These are phyloP conservation scores for Phytophthora hybrid DNA, from an alignment of 352 stramenopile genomes.

Conservation along the genomic window DNA sequence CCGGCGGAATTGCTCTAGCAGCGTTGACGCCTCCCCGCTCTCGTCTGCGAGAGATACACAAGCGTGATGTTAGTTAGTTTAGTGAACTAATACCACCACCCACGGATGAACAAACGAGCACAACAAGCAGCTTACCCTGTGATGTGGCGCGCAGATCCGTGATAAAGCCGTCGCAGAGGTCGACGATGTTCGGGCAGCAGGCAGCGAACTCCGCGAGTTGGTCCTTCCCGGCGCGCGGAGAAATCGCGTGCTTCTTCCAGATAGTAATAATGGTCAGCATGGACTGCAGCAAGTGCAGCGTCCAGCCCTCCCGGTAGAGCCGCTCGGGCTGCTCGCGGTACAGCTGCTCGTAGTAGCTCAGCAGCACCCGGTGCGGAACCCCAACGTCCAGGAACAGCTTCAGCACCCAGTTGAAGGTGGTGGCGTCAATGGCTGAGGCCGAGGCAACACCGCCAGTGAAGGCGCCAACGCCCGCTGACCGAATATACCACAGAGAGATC, in stretches of 20 bases:
- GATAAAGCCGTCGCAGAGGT: slow-evolving; percentile 82
- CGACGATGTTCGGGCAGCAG: slow-evolving; percentile 80
- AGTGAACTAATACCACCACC: too few species aligned
- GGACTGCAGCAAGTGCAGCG: slow-evolving; percentile 78
- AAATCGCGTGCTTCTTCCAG: slow-evolving; percentile 88
- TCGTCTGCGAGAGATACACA: slow-evolving; percentile 55
- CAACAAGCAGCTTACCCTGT: too few species aligned
- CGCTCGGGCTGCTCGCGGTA: slow-evolving; percentile 77
- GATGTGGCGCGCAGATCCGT: slow-evolving; percentile 84
- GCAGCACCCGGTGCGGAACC: slow-evolving; percentile 73
- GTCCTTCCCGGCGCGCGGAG: slow-evolving; percentile 71
- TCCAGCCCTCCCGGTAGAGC: slow-evolving; percentile 83
- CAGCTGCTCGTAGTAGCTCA: slow-evolving; percentile 85
- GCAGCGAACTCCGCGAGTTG: slow-evolving; percentile 76
- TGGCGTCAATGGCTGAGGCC: slow-evolving; percentile 63
- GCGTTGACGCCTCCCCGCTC: slow-evolving; percentile 55
- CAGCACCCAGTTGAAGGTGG: slow-evolving; percentile 86
- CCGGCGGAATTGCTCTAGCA: slow-evolving; percentile 80
- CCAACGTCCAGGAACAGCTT: slow-evolving; percentile 87
- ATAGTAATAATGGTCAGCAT: slow-evolving; percentile 78
- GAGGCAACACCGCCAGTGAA: slow-evolving; percentile 50
- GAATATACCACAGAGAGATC: slow-evolving; percentile 82
- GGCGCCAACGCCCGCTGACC: slow-evolving; percentile 60
- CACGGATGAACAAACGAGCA: too few species aligned
- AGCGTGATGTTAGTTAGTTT: too few species aligned